These are phyloP conservation scores for Alternaria consortialis DNA, from an alignment of 2,329 filamentous ascomycete species.

Conservation along the genomic window DNA sequence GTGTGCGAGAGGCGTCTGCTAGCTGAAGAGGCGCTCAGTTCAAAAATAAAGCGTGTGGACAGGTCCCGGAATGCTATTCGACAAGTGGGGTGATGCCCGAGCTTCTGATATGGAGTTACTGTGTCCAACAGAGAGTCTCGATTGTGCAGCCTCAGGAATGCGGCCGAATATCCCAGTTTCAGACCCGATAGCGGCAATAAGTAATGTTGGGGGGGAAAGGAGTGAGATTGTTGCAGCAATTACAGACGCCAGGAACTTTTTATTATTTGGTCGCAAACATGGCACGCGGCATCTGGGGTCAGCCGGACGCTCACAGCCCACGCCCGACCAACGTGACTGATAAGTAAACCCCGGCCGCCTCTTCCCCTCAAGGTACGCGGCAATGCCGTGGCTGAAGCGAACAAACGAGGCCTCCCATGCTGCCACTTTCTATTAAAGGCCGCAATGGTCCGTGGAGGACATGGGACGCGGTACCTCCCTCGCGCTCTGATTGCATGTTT, in stretches of 20 bases:
- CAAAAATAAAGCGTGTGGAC: slow-evolving; percentile 34
- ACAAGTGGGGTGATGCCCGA: slow-evolving; percentile 32
- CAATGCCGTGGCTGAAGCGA: slow-evolving; percentile 25
- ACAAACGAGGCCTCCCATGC: slow-evolving; percentile 17
- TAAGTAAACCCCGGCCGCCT: slow-evolving; percentile 24
- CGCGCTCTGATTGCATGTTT: slow-evolving; percentile 24
- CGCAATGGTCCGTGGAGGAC: slow-evolving; percentile 14
- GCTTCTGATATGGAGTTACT: slow-evolving; percentile 31
- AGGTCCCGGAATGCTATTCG: slow-evolving; percentile 37
- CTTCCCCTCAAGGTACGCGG: slow-evolving; percentile 26
- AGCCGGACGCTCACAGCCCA: slow-evolving; percentile 27
- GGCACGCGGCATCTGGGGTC: slow-evolving; percentile 34
- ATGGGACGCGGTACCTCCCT: slow-evolving; percentile 19
- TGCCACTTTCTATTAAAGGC: slow-evolving; percentile 21
- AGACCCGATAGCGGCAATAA: slow-evolving; percentile 10
- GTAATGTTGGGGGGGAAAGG: slow-evolving; percentile 4
- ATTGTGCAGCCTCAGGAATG: slow-evolving; percentile 24
- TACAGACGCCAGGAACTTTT: slow-evolving; percentile 27
- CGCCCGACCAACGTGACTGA: slow-evolving; percentile 32
- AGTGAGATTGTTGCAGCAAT: slow-evolving; percentile 22
- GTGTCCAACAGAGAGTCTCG: slow-evolving; percentile 23
- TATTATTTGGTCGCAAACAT: slow-evolving; percentile 31
- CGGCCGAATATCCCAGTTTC: slow-evolving; percentile 24
- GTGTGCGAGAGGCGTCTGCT: slow-evolving; percentile 24
- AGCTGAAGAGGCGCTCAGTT: slow-evolving; percentile 19